A percentile compares a stretch with the other conserved stretches of the same genome.
Evolutionary conservation across 352 stramenopile species (phyloP).

Genomic region (Phytophthora litchii): DNA sequence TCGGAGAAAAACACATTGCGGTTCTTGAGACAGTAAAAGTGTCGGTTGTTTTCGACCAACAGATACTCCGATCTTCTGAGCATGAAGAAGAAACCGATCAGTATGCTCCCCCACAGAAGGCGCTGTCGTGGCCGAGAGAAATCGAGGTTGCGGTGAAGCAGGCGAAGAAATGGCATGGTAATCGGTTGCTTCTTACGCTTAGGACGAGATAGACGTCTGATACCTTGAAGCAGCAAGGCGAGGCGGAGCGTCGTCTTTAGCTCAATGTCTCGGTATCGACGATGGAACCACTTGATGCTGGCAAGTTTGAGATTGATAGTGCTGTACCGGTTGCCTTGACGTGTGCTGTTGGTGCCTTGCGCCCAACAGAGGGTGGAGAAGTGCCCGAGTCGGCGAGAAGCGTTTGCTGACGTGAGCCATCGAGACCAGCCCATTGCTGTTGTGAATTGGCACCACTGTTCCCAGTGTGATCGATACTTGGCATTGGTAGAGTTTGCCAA

Average conservation of each 20-base stretch:
- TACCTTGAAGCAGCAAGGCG: slow-evolving; percentile 1
- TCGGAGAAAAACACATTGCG: slow-evolving; percentile 22
- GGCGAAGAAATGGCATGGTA: slow-evolving; percentile 8
- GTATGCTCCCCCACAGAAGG: slow-evolving; percentile 14
- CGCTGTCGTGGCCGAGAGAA: slow-evolving; percentile 5
- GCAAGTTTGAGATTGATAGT: slow-evolving; percentile 6
- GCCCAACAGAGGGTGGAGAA: slow-evolving; percentile 9
- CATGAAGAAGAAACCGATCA: slow-evolving; percentile 24
- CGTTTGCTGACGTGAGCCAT: slow-evolving; percentile 13
- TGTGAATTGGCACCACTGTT: slow-evolving; percentile 23
- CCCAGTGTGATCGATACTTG: slow-evolving; percentile 20
- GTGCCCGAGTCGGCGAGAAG: not conserved
- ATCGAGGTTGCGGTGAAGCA: slow-evolving; percentile 15
- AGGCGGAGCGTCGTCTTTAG: not conserved
- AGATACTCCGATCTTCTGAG: slow-evolving; percentile 15
- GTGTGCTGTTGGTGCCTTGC: not conserved
- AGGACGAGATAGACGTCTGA: slow-evolving; percentile 6
- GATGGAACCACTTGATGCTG: slow-evolving; percentile 9
- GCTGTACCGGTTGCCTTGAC: slow-evolving; percentile 3
- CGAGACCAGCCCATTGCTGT: slow-evolving; percentile 17
- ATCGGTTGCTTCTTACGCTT: slow-evolving; percentile 17
- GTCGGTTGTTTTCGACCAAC: not conserved
- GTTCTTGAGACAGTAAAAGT: slow-evolving; percentile 16
- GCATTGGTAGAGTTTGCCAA: slow-evolving; percentile 21
- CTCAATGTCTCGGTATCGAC: not conserved